A percentile compares a stretch with the other conserved stretches of the same genome.
Conservation (phyloP, 345 rosid species). For the Physaria fendleri region DNA sequence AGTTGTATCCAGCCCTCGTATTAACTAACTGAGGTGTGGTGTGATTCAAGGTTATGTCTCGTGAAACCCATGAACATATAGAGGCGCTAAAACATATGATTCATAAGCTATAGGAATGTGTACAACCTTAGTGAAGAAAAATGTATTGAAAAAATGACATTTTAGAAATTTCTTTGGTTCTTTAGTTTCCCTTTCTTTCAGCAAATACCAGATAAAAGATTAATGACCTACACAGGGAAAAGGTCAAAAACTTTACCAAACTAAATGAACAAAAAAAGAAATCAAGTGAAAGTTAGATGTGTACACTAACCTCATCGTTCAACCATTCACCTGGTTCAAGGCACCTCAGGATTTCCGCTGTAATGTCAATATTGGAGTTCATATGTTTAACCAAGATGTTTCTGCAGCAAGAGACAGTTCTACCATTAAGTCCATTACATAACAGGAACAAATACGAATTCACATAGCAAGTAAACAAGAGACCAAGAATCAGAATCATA, state of each 20-base stretch:
- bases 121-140: conserved; percentile 89
- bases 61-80: neutral
- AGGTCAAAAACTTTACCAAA: conserved; percentile 11
- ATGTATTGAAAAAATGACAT: conserved; percentile 92
- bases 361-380: conserved; percentile 65
- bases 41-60: conserved; percentile 7
- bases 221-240: conserved; percentile 62
- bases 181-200: conserved; percentile 92
- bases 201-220: conserved; percentile 74
- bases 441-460: neutral
- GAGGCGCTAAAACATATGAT: neutral
- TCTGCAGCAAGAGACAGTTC: conserved; percentile 31
- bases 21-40: conserved; percentile 61
- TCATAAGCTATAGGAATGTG: neutral
- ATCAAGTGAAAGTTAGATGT: neutral
- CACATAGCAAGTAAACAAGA: neutral
- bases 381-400: conserved; percentile 49
- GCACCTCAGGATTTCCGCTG: conserved; percentile 58
- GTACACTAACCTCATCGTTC: conserved; percentile 80
- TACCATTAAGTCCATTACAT: conserved; percentile 12
- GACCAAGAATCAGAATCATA: conserved; percentile 27
- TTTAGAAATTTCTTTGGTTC: conserved; percentile 77
- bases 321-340: conserved; percentile 78
- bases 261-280: neutral
- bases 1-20: conserved; percentile 53